Conservation (phyloP, 768 basidiomycete genomes). For the Mycena amicta region DNA sequence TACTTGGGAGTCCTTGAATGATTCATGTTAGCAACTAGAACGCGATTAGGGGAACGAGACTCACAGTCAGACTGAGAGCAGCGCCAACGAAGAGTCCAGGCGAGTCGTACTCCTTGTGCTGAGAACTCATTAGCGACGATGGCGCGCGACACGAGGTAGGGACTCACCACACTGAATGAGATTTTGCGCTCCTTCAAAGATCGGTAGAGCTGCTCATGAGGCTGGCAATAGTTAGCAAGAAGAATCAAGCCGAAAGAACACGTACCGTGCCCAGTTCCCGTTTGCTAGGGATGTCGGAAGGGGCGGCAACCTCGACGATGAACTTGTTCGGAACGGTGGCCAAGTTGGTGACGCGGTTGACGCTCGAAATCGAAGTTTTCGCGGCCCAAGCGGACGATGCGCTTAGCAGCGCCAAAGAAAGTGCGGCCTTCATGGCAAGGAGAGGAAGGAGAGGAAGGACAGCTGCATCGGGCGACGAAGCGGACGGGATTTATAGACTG, state of each 20-base stretch:
- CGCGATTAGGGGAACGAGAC: slow-evolving; percentile 16
- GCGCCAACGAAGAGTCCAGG: slow-evolving; percentile 62
- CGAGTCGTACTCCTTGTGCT: slow-evolving; percentile 53
- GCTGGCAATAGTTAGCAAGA: slow-evolving; percentile 30
- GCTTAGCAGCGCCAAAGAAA: slow-evolving; percentile 32
- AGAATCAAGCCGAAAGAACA: not conserved
- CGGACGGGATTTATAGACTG: not conserved
- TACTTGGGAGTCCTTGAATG: too few species aligned
- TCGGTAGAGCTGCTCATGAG: slow-evolving; percentile 54
- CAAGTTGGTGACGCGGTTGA: slow-evolving; percentile 40
- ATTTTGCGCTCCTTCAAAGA: slow-evolving; percentile 46
- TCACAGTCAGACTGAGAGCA: slow-evolving; percentile 49
- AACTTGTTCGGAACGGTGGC: slow-evolving; percentile 51
- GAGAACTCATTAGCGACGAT: slow-evolving; percentile 30
- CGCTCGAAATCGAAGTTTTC: slow-evolving; percentile 36
- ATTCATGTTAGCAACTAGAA: slow-evolving; percentile 43
- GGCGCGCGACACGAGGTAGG: not conserved
- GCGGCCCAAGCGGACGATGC: slow-evolving; percentile 31
- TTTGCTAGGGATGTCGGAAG: slow-evolving; percentile 39
- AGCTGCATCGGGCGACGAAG: not conserved
- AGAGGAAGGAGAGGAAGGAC: not conserved
- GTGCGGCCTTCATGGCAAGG: slow-evolving; percentile 36
- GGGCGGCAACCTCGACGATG: slow-evolving; percentile 56
- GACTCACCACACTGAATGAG: not conserved
- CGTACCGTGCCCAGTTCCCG: slow-evolving; percentile 30